phyloP scores from a whole-genome alignment of 768 basidiomycete genomes.

The Amanita rimosa region DNA sequence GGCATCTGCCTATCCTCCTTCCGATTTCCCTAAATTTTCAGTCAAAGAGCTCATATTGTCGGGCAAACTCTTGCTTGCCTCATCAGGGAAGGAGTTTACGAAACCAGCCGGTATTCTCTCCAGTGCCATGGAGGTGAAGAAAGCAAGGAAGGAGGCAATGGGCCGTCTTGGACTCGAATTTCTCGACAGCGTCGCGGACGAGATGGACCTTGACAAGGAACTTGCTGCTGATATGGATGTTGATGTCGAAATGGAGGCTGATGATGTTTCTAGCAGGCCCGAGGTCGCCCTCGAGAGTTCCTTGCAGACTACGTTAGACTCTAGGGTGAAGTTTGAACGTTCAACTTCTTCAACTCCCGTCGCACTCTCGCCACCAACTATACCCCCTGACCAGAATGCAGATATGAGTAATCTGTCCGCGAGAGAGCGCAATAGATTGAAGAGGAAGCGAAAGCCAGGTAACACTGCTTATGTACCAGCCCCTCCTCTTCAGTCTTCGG shows the following conservation, averaged over 20 bases:
- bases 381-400: slow-evolving; percentile 27
- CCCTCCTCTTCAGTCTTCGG: slow-evolving; percentile 47
- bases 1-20: slow-evolving; percentile 19
- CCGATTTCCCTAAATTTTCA: slow-evolving; percentile 67
- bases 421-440: slow-evolving; percentile 87
- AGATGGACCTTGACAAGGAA: slow-evolving; percentile 81
- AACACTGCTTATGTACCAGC: slow-evolving; percentile 74
- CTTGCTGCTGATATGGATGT: slow-evolving; percentile 47
- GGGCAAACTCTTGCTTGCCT: slow-evolving; percentile 73
- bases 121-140: slow-evolving; percentile 71
- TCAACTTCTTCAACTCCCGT: slow-evolving; percentile 34
- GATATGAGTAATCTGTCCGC: slow-evolving; percentile 64
- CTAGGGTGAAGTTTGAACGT: slow-evolving; percentile 2
- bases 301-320: not conserved
- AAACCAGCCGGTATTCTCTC: slow-evolving; percentile 65
- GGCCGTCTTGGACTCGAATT: slow-evolving; percentile 81
- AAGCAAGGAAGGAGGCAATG: slow-evolving; percentile 84
- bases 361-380: slow-evolving; percentile 39
- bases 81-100: slow-evolving; percentile 86
- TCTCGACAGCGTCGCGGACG: slow-evolving; percentile 67
- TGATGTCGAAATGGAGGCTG: slow-evolving; percentile 25
- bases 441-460: slow-evolving; percentile 87
- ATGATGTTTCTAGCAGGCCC: slow-evolving; percentile 27
- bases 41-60: slow-evolving; percentile 68
- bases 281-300: slow-evolving; percentile 17